Base-by-base conservation (phyloP, 306 rosid species). In the Glycine soja region DNA sequence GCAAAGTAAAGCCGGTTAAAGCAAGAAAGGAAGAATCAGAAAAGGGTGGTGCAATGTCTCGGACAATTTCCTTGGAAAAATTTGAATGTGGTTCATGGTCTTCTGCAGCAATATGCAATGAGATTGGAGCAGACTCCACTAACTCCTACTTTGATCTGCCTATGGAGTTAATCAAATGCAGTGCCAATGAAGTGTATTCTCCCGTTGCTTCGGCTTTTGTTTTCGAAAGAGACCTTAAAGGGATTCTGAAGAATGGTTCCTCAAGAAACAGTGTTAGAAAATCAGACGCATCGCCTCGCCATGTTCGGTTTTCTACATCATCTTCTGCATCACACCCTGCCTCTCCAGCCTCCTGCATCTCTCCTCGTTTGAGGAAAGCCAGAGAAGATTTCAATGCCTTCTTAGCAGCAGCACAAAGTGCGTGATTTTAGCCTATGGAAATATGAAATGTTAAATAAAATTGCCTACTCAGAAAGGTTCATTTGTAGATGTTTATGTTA, bases 71-170 rank as follows among this genome's bases (percentile, higher is more conserved):
- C 3, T 13, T 95, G 82, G 98, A 95, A 76, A 91, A 89, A 40
- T 95, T 95, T 75, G 99, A 95, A 72, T 95, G 99, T 24, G 99
- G 97, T 2, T 95, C 98, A 0, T 95, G 99, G 99, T 94, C 99
- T 71, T 88, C 97, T 19, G 87, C 94, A 5, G 90, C 89, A 54
- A 10, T 85, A 54, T 57, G 73, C 11, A 77, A 70, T 72, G 87
- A 90, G 48, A 43, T 13, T 14, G 93, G 83, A 62, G 93, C 88
- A 2, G 90, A 90, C 14, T 80, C 92, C 6, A 53, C 11, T 10
- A 82, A 78, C 74, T 90, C 86, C 57, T 91, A 88, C 84, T 95
- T 87, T 72, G 99, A 93, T 82, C 88, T 95, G 19, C 99, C 99
- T 19, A 19, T 89, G 80, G 99, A 93, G 74, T 61, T 95, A 59